These are phyloP conservation scores for Brassica incana DNA, from an alignment of 345 rosid genomes.

Conservation along the genomic window DNA sequence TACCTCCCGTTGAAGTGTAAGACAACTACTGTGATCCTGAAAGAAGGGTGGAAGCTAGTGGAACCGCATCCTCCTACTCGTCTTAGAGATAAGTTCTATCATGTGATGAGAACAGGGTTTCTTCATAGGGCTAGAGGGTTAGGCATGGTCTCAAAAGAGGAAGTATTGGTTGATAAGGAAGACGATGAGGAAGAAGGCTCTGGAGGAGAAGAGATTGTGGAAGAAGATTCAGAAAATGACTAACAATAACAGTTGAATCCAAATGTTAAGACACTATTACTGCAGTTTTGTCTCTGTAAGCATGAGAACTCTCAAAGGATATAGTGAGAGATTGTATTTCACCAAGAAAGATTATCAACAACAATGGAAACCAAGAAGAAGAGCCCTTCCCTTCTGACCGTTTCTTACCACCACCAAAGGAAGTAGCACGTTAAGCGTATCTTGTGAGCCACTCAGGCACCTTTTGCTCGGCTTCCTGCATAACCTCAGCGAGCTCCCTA, in stretches of 20 bases:
- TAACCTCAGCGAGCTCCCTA: constrained; percentile 68
- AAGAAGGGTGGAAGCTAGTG: constrained; percentile 85
- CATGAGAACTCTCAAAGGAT: background rate
- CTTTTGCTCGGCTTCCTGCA: constrained; percentile 94
- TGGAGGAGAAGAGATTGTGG: constrained; percentile 54
- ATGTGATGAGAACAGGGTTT: constrained; percentile 90
- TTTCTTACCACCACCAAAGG: constrained; percentile 19
- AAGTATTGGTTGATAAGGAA: constrained; percentile 43
- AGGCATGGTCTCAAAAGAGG: constrained; percentile 44
- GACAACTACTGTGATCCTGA: constrained; percentile 81
- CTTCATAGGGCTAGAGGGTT: constrained; percentile 71
- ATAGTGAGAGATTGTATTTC: constrained; percentile 29
- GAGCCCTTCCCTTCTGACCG: constrained; percentile 52
- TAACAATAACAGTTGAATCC: too few species aligned
- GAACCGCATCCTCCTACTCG: constrained; percentile 84
- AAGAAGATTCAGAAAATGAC: too few species aligned
- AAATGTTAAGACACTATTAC: too few species aligned
- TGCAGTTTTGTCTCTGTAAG: background rate
- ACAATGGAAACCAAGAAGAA: constrained; percentile 22
- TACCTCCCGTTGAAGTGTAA: constrained; percentile 94
- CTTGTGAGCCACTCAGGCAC: constrained; percentile 94
- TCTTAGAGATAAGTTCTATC: constrained; percentile 69
- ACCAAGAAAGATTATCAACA: constrained; percentile 30
- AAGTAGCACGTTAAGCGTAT: constrained; percentile 62
- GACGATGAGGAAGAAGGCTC: constrained; percentile 55